Base-by-base conservation (phyloP, 2,329 filamentous ascomycete genomes). In the Simplicillium aogashimaense region DNA sequence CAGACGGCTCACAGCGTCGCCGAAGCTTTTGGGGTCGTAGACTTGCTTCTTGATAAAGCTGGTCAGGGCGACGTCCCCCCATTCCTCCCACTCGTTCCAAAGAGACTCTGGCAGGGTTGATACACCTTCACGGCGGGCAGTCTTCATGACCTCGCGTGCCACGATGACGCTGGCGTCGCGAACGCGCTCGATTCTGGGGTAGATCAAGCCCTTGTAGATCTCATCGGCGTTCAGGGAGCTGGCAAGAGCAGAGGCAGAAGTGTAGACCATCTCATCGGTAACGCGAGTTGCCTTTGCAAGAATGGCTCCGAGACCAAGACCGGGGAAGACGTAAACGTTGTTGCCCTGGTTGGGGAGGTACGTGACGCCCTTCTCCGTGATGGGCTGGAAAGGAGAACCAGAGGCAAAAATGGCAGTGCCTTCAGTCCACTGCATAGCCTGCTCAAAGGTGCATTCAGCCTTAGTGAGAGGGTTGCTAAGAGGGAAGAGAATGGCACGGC, bases 181-280 rank as follows among this genome's bases (percentile, higher is more conserved):
- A 49, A 98, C 94, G 47, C 92, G 84, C 61, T 86, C 81, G 56
- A 98, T 86, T 57, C 82, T 78, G 11, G 87, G 92, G 69, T 98
- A 97, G 55, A 97, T 81, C 58, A 94, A 81, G 40, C 87, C 86
- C 58, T 81, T 78, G 41, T 82, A 77, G 53, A 87, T 69, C 68
- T 98, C 92, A 46, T 92, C 82, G 31, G 78, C 71, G 47, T 83
- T 88, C 45, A 98, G 74, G 29, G 83, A 81, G 43, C 78, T 79
- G 13, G 86, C 77, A 15, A 97, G 76, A 4, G 87, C 83, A 32
- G 83, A 81, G 20, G 87, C 92, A 28, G 89, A 90, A 37, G 85
- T 88, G 67, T 97, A 97, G 56, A 98, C 88, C 92, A 98, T 98
- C 62, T 83, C 78, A 60, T 95, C 86, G 5, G 90, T 97, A 50